Conservation (phyloP, 805 yeast genomes). For the Kuraishia borneana region DNA sequence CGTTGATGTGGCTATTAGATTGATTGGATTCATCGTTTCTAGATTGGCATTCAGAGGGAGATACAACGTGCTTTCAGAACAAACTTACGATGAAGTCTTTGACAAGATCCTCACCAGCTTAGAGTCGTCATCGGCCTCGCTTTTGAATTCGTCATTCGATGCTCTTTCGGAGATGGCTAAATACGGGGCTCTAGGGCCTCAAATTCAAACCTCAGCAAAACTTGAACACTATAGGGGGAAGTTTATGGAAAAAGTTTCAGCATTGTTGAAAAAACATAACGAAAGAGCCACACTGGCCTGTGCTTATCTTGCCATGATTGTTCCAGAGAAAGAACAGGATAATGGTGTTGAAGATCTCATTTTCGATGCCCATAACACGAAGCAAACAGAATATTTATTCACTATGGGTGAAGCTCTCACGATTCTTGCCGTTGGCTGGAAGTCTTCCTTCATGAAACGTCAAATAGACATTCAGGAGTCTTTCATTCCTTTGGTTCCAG, state of each 20-base stretch:
- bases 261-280: conserved; percentile 39
- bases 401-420: conserved; percentile 79
- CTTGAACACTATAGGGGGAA: conserved; percentile 10
- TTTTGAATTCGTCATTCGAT: conserved; percentile 21
- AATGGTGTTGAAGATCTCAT: conserved; percentile 22
- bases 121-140: conserved; percentile 11
- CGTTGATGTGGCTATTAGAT: conserved; percentile 12
- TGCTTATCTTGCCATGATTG: conserved; percentile 39
- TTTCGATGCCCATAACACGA: conserved; percentile 49
- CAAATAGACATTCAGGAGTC: conserved; percentile 41
- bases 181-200: conserved; percentile 35
- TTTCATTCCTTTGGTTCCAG: conserved; percentile 5
- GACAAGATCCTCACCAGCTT: conserved; percentile 7
- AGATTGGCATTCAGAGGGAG: conserved; percentile 27
- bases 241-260: conserved; percentile 19
- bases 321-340: conserved; percentile 5
- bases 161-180: conserved; percentile 30
- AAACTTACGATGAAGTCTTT: conserved; percentile 2
- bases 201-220: conserved; percentile 7
- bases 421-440: conserved; percentile 67
- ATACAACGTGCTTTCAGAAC: conserved; percentile 7
- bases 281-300: conserved; percentile 49
- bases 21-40: conserved; percentile 34
- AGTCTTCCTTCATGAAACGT: conserved; percentile 40
- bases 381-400: conserved; percentile 67